Base-by-base conservation (phyloP, 2,329 filamentous ascomycete species). In the Myriosclerotinia scirpicola region DNA sequence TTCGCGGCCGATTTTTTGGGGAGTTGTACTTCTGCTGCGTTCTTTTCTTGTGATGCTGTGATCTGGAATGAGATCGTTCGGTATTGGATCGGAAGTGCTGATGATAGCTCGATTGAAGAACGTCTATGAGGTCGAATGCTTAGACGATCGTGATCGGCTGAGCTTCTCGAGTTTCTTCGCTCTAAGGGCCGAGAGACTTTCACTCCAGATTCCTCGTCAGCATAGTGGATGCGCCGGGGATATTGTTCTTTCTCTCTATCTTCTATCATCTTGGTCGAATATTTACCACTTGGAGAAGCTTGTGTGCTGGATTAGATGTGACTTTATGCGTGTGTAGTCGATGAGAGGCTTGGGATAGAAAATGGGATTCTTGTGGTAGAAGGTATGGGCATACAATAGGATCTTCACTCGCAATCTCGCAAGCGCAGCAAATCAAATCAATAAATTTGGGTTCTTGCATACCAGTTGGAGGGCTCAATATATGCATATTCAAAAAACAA, bases 1-100 rank as follows among this genome's bases (percentile, higher is more conserved):
- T 64, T 55, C 36, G 80, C 78, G 3, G 82, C 78, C 38, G 76
- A 74, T 42, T 79, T 78, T 68, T 81, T 80, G 69, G 77, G 70
- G 54, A 80, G 78, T 0, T 75, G 74, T 3, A 77, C 75, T 61
- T 81, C 77, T 42, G 79, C 79, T 1, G 76, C 73, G 60, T 81
- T 77, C 40, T 79, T 79, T 64, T 79, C 80, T 69, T 82, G 82
- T 54, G 81, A 80, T 67, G 85, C 82, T 26, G 83, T 81, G 71
- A 87, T 84, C 52, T 84, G 80, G 69, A 83, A 84, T 80, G 79
- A 84, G 78, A 84, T 75, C 4, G 82, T 84, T 50, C 82, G 80
- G 71, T 84, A 84, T 68, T 83, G 80, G 58, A 84, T 82, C 26
- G 82, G 82, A 53, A 84, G 74, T 3, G 75, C 77, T 20, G 78